Percentiles rank a stretch among this genome's conserved stretches.
These are phyloP conservation scores for Aegilops longissima DNA, from an alignment of 176 grass and related monocot species.

Conservation along the genomic window DNA sequence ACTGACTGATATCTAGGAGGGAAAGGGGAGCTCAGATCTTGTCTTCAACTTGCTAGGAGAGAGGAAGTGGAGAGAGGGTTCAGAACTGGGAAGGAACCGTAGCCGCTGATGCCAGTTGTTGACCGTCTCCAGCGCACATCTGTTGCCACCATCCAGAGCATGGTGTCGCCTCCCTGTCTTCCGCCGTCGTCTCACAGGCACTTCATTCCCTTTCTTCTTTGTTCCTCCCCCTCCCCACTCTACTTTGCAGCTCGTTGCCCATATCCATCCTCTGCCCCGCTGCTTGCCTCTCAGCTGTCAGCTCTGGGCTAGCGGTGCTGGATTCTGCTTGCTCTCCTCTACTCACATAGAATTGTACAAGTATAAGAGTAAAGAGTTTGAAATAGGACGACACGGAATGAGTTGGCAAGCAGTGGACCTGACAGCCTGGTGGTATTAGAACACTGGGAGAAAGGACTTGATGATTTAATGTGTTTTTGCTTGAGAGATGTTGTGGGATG, in stretches of 20 bases:
- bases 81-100: not conserved
- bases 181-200: too few relatives aligned
- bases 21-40: not conserved
- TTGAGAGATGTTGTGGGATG: not conserved
- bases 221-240: not conserved
- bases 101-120: not conserved
- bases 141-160: too few relatives aligned
- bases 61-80: not conserved
- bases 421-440: not conserved
- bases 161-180: too few relatives aligned
- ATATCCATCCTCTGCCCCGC: not conserved
- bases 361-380: not conserved
- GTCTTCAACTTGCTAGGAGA: not conserved
- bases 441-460: not conserved
- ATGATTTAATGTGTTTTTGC: not conserved
- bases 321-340: not conserved
- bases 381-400: not conserved
- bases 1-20: not conserved
- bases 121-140: not conserved
- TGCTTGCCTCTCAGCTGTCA: not conserved
- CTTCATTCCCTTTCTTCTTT: not conserved
- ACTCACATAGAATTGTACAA: not conserved
- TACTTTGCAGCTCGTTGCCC: not conserved
- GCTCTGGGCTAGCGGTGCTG: not conserved
- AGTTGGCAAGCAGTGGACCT: not conserved